These are phyloP conservation scores for Epichloe elymi DNA, from an alignment of 2,329 filamentous ascomycete genomes.

Conservation along the genomic window DNA sequence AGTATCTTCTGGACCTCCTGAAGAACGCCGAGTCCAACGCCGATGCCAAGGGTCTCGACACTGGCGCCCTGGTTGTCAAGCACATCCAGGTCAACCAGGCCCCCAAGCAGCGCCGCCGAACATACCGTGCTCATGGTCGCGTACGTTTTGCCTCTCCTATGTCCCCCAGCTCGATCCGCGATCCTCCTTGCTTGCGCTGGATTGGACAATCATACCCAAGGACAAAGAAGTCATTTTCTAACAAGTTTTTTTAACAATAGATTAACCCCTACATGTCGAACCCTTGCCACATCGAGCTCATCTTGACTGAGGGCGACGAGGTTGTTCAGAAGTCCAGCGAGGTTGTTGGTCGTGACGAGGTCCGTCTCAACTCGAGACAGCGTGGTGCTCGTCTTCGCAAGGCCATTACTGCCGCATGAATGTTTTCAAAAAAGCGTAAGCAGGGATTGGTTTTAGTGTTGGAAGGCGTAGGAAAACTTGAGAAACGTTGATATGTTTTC, in stretches of 20 bases:
- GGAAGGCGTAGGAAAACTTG: slow-evolving; percentile 6
- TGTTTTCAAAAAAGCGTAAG: slow-evolving; percentile 11
- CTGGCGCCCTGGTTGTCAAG: slow-evolving; percentile 94
- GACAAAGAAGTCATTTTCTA: slow-evolving; percentile 12
- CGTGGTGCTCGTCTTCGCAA: slow-evolving; percentile 57
- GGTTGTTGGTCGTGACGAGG: slow-evolving; percentile 50
- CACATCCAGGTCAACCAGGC: slow-evolving; percentile 99
- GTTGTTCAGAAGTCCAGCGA: slow-evolving; percentile 90
- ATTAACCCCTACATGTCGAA: slow-evolving; percentile 99
- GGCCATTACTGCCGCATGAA: slow-evolving; percentile 52
- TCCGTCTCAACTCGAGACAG: slow-evolving; percentile 80
- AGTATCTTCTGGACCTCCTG: slow-evolving; percentile 93
- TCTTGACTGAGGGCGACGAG: slow-evolving; percentile 96
- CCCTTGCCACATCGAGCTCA: slow-evolving; percentile 99
- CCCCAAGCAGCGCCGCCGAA: slow-evolving; percentile 96
- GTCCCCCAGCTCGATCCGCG: not conserved
- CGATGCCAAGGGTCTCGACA: slow-evolving; percentile 94
- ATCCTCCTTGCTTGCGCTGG: not conserved
- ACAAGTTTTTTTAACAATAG: slow-evolving; percentile 29
- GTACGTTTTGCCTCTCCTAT: slow-evolving; percentile 46
- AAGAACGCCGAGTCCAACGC: slow-evolving; percentile 97
- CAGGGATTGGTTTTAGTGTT: slow-evolving; percentile 5
- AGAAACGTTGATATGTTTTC: slow-evolving; percentile 9
- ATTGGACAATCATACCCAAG: not conserved
- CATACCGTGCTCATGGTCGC: slow-evolving; percentile 99